Evolutionary conservation across 257 asterid genomes (phyloP).

Genomic region (Solanum microdontum): DNA sequence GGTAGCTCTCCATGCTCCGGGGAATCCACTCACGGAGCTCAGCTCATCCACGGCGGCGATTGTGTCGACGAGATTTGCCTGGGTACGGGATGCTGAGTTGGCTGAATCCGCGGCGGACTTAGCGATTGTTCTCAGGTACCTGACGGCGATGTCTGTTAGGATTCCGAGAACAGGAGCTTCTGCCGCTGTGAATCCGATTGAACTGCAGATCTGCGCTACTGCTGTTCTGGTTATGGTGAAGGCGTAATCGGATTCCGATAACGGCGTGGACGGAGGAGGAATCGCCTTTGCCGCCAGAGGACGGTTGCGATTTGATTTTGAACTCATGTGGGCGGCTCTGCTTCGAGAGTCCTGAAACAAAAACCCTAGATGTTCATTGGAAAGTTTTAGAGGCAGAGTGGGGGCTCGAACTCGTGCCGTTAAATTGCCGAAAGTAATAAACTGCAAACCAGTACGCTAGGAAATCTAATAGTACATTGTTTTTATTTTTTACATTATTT

Average conservation of each 20-base stretch:
- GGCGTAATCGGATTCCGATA: slow-evolving; percentile 15
- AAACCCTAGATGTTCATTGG: not conserved
- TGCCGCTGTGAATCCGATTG: slow-evolving; percentile 36
- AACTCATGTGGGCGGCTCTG: not conserved
- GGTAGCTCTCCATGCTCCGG: slow-evolving; percentile 9
- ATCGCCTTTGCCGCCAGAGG: not conserved
- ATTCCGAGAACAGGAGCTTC: slow-evolving; percentile 25
- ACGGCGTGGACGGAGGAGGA: not conserved
- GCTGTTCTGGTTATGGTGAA: slow-evolving; percentile 25
- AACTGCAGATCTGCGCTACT: slow-evolving; percentile 44
- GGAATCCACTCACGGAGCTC: slow-evolving; percentile 33
- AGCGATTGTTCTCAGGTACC: slow-evolving; percentile 32
- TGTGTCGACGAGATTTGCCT: slow-evolving; percentile 36
- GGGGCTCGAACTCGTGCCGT: not conserved
- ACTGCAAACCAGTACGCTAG: not conserved
- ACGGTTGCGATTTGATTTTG: not conserved
- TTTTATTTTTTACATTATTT: not conserved
- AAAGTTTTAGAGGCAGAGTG: not conserved
- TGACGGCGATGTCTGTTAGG: slow-evolving; percentile 38
- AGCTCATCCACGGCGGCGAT: slow-evolving; percentile 37
- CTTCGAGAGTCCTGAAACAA: not conserved
- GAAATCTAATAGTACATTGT: not conserved
- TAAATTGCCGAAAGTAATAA: not conserved
- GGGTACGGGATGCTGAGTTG: slow-evolving; percentile 36
- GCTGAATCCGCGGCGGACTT: slow-evolving; percentile 33